Base-by-base conservation (phyloP, 2,329 filamentous ascomycete species). In the Thelonectria rubi region DNA sequence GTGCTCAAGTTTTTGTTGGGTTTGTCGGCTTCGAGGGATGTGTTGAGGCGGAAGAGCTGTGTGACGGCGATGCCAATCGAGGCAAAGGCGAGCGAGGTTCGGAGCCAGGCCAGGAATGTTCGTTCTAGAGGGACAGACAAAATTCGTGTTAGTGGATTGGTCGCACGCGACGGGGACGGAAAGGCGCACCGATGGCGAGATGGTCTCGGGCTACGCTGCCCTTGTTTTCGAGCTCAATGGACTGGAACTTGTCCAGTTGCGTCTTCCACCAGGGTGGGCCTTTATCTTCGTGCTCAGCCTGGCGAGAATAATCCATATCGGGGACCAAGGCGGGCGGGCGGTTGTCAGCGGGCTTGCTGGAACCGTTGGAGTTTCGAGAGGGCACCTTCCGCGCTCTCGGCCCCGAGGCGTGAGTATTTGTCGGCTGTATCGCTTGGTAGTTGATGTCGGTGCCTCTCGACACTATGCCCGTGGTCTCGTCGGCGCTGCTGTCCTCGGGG, bases 31-130 rank as follows among this genome's bases (percentile, higher is more conserved):
- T 78, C 72, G 42, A 91, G 79, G 9, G 87, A 84, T 0, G 88
- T 91, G 79, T 94, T 94, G 59, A 95, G 87, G 24, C 92, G 89
- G 79, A 95, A 94, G 49, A 95, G 86, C 75, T 95, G 92, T 1
- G 92, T 94, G 42, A 95, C 86, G 45, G 91, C 92, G 62, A 95
- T 91, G 59, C 92, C 92, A 67, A 95, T 94, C 34, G 86, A 91
- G 11, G 91, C 91, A 72, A 95, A 95, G 21, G 90, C 88, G 37
- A 95, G 84, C 2, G 90, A 93, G 3, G 92, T 95, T 54, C 92
- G 86, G 45, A 95, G 84, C 92, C 92, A 95, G 56, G 92, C 92
- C 32, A 95, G 86, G 76, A 94, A 95, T 0, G 92, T 95, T 18
- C 92, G 86, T 77, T 95, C 92, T 93, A 67, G 15, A 34, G 17